Evolutionary conservation across 148 eudicot species (phyloP).

Genomic region (Arctostaphylos glauca): DNA sequence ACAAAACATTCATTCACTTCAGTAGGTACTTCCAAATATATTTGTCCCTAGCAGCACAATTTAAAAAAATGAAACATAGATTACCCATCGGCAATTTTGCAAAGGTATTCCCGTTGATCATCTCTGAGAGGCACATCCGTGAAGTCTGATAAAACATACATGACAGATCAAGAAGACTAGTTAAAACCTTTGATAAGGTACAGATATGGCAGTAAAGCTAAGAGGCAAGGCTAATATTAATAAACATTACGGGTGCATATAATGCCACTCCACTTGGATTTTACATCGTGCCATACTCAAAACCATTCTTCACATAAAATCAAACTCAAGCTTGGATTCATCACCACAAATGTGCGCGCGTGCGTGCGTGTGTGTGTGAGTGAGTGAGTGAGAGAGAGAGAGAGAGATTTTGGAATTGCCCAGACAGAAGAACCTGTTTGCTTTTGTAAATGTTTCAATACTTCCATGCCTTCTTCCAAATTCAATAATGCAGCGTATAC

Average conservation of each 20-base stretch:
- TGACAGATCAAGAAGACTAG: neutral
- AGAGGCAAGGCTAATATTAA: neutral
- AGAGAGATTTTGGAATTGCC: neutral
- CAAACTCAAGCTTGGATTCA: neutral
- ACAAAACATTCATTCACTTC: neutral
- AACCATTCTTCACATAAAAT: neutral
- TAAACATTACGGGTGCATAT: neutral
- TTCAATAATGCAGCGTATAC: neutral
- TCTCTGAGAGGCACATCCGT: slow-evolving; percentile 94
- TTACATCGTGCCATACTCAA: neutral
- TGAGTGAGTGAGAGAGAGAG: neutral
- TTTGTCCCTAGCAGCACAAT: neutral
- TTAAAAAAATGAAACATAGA: neutral
- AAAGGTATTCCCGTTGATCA: slow-evolving; percentile 81
- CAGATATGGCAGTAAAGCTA: neutral
- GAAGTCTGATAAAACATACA: slow-evolving; percentile 53
- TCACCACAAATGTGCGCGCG: neutral
- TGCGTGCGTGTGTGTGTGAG: too few species aligned
- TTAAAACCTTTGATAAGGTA: neutral
- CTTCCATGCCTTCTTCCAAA: neutral
- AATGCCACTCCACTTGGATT: neutral
- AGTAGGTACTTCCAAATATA: neutral
- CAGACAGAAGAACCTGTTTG: neutral
- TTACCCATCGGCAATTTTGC: slow-evolving; percentile 94
- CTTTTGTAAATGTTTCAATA: neutral